Conservation (phyloP, 768 basidiomycete genomes). For the Tulasnella sp. region DNA sequence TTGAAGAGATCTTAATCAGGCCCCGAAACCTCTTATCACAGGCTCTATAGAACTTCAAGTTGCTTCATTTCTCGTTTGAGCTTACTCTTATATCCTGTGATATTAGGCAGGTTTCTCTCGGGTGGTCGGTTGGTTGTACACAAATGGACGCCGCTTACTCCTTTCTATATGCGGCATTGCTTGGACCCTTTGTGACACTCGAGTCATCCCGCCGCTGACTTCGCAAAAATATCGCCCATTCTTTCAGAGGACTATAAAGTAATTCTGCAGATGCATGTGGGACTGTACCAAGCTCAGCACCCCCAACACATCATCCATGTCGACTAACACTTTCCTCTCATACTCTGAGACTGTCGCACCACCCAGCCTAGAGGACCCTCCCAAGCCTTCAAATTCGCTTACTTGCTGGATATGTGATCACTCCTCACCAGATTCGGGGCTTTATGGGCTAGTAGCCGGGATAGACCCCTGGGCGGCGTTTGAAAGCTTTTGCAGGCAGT, state of each 20-base stretch:
- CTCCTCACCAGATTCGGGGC: neutral
- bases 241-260: neutral
- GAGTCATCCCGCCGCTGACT: neutral
- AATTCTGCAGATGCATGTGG: neutral
- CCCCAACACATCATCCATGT: neutral
- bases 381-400: neutral
- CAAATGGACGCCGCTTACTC: too few relatives aligned
- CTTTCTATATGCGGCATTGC: neutral
- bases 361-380: neutral
- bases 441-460: neutral
- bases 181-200: neutral
- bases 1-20: too few relatives aligned
- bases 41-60: too few relatives aligned
- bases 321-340: neutral
- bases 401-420: neutral
- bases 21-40: too few relatives aligned
- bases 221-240: neutral
- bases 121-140: too few relatives aligned
- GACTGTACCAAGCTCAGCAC: neutral
- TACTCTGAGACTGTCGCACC: neutral
- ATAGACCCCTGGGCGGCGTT: neutral
- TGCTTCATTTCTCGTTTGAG: too few relatives aligned
- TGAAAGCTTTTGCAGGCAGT: neutral
- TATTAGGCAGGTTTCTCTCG: too few relatives aligned
- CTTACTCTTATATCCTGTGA: too few relatives aligned